Evolutionary conservation across 768 basidiomycete species (phyloP), one percentile per base, ranked within the genome.

Genomic region (Phaeotremella skinneri): DNA sequence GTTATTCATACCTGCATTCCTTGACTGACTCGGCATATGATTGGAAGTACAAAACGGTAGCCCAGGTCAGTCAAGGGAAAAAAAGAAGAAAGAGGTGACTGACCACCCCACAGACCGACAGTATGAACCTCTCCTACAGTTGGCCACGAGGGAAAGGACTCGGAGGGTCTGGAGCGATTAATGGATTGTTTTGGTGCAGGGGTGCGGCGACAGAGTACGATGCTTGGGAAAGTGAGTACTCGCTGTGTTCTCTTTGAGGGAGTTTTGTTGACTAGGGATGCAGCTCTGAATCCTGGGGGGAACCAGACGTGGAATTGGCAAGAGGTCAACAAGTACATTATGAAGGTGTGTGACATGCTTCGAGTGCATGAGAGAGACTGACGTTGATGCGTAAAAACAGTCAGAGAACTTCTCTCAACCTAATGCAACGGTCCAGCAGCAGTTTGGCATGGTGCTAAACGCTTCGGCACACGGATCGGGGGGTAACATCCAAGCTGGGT

Each of bases 131-230:
- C 2, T 52, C 58, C 34, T 66, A 69, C 55, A 47, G 78, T 2
- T 86, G 85, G 83, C 83, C 86, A 14, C 55, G 79, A 68, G 87
- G 87, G 30, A 85, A 84, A 73, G 83, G 85, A 49, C 79, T 89
- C 23, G 87, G 87, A 53, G 87, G 87, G 4, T 85, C 83, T 0
- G 81, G 84, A 29, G 85, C 86, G 7, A 79, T 87, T 53, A 89
- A 89, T 73, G 86, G 85, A 49, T 81, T 87, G 80, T 87, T 85
- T 77, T 78, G 82, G 62, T 65, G 72, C 21, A 34, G 67, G 55
- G 67, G 61, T 16, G 59, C 59, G 26, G 23, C 42, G 43, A 43
- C 56, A 27, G 67, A 72, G 20, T 69, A 70, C 42, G 67, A 71
- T 49, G 67, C 68, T 54, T 70, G 69, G 66, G 64, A 58, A 2